Percentiles rank a stretch among this genome's conserved stretches.
Conservation (phyloP, 1,284 basidiomycete species). For the Volvariella volvacea region DNA sequence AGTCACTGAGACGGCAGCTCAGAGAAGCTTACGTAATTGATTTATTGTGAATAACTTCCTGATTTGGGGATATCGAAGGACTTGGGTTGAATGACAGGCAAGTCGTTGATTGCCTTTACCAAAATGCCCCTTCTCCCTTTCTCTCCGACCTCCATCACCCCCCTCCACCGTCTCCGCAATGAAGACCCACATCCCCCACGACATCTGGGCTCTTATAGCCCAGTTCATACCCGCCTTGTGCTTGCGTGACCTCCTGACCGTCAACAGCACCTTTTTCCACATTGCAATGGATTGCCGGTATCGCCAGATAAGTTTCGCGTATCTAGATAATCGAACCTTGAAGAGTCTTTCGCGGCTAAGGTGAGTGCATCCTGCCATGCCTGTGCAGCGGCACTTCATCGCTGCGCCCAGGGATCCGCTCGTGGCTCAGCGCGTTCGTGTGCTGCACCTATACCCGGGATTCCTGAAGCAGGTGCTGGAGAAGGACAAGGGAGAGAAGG, state of each 20-base stretch:
- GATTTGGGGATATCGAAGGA: too few relatives aligned
- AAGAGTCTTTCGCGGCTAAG: conserved; percentile 30
- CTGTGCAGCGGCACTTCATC: not conserved
- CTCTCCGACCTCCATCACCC: conserved; percentile 1
- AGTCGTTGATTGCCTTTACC: too few relatives aligned
- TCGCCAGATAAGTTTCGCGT: conserved; percentile 36
- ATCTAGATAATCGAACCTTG: conserved; percentile 32
- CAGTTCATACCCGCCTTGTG: conserved; percentile 26
- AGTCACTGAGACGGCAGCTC: too few relatives aligned
- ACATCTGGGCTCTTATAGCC: conserved; percentile 35
- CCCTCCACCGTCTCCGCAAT: conserved; percentile 13
- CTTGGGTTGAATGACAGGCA: too few relatives aligned
- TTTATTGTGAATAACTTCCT: too few relatives aligned
- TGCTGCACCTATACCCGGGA: conserved; percentile 35
- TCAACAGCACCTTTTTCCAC: conserved; percentile 36
- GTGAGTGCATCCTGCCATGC: conserved; percentile 17
- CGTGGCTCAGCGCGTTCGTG: conserved; percentile 34
- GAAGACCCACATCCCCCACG: conserved; percentile 24
- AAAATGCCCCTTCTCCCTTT: not conserved
- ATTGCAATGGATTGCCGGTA: conserved; percentile 38
- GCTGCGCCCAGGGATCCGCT: conserved; percentile 29
- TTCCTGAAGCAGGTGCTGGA: conserved; percentile 32
- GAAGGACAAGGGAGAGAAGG: conserved; percentile 12
- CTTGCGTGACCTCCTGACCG: conserved; percentile 26
- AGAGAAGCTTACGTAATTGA: too few relatives aligned